phyloP scores from a whole-genome alignment of 2,329 filamentous ascomycete species.

The Botrytis pseudocinerea region DNA sequence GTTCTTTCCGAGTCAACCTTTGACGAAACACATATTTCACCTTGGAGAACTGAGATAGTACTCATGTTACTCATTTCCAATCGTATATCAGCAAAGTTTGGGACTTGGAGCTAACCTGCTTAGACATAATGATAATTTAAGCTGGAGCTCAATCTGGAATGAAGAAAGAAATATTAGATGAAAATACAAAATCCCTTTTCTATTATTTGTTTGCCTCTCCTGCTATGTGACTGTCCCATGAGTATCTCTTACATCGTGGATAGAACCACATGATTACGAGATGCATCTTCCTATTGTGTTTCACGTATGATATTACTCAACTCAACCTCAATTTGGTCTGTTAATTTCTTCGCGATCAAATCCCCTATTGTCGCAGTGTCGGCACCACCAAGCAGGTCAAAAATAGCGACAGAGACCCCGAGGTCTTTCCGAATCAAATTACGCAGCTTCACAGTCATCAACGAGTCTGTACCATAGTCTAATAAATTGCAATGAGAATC shows the following conservation, averaged over 20 bases:
- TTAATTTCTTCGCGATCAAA: too few species aligned
- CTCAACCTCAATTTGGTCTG: too few species aligned
- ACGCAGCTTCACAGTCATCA: too few species aligned
- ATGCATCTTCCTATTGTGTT: not conserved
- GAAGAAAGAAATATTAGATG: not conserved
- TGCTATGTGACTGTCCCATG: not conserved
- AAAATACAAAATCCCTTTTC: not conserved
- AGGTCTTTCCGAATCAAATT: too few species aligned
- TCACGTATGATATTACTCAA: not conserved
- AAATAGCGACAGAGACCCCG: too few species aligned
- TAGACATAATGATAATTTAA: not conserved
- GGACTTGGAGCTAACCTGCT: not conserved
- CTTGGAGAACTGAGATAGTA: conserved; percentile 44
- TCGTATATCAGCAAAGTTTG: not conserved
- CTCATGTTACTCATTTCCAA: conserved; percentile 15
- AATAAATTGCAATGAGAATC: too few species aligned
- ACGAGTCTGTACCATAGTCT: too few species aligned
- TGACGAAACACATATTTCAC: conserved; percentile 44
- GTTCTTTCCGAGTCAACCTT: conserved; percentile 41
- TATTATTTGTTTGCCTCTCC: not conserved
- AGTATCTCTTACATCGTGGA: accelerated
- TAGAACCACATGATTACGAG: not conserved
- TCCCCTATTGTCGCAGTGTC: too few species aligned
- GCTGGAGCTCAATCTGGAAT: not conserved
- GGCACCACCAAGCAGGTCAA: too few species aligned